phyloP scores from a whole-genome alignment of 2,329 filamentous ascomycete species.

The Saccharata proteae region DNA sequence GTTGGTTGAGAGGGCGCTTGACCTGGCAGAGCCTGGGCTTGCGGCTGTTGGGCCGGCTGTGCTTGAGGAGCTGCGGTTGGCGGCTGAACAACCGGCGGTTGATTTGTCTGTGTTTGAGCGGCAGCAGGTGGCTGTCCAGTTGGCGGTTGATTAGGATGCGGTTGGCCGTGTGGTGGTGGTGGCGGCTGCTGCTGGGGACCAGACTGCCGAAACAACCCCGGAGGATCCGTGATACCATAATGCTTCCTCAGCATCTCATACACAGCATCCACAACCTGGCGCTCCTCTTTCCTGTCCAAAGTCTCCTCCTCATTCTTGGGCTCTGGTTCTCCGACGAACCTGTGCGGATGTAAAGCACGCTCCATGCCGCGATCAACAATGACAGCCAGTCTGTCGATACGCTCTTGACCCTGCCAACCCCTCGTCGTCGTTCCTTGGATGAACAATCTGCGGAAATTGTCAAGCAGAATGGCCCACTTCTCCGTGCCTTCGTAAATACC shows the following conservation, averaged over 20 bases:
- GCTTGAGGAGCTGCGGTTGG: not conserved
- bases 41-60: not conserved
- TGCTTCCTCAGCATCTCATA: slow-evolving; percentile 8
- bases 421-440: slow-evolving; percentile 7
- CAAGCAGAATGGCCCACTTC: slow-evolving; percentile 6
- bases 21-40: not conserved
- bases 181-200: not conserved
- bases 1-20: too few species aligned
- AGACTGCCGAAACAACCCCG: slow-evolving; percentile 5
- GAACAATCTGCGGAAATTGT: slow-evolving; percentile 8
- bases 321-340: slow-evolving; percentile 2
- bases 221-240: too few species aligned
- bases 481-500: slow-evolving; percentile 5
- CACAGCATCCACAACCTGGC: slow-evolving; percentile 7
- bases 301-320: slow-evolving; percentile 5
- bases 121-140: not conserved
- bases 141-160: not conserved
- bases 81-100: not conserved
- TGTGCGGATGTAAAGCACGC: slow-evolving; percentile 4
- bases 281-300: slow-evolving; percentile 7
- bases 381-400: slow-evolving; percentile 5
- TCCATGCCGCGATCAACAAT: slow-evolving; percentile 8
- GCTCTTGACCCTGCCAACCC: slow-evolving; percentile 3
- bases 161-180: not conserved
- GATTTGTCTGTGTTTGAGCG: not conserved